Conservation (phyloP, 257 asterid genomes). For the Solanum bulbocastanum region DNA sequence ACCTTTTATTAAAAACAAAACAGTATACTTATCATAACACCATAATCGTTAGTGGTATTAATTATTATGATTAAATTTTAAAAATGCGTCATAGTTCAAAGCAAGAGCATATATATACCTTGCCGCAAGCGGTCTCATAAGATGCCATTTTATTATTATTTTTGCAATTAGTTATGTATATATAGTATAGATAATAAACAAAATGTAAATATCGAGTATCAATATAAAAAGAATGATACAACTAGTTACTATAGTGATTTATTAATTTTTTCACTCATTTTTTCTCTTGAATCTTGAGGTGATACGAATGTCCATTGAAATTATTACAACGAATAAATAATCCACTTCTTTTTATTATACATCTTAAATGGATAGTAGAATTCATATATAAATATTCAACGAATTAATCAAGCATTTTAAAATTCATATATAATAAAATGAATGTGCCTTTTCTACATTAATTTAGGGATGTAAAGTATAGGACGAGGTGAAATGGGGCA, state of each 20-base stretch:
- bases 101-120: background rate
- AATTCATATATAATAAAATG: background rate
- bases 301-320: background rate
- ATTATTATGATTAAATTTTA: background rate
- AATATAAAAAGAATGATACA: background rate
- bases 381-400: background rate
- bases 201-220: background rate
- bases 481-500: rapidly evolving
- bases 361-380: background rate
- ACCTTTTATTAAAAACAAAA: background rate
- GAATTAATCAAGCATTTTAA: background rate
- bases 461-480: background rate
- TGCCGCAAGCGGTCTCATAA: background rate
- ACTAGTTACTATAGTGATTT: background rate
- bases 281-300: background rate
- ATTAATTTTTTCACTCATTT: background rate
- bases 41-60: background rate
- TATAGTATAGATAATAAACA: background rate
- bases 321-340: background rate
- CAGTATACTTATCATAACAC: too few species aligned
- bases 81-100: background rate
- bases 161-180: background rate
- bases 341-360: background rate
- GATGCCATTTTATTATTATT: background rate
- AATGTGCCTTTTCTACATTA: background rate